Evolutionary conservation across 1,284 basidiomycete species (phyloP), one percentile per base, ranked within the genome.

Genomic region (Cutaneotrichosporon spelunceum): DNA sequence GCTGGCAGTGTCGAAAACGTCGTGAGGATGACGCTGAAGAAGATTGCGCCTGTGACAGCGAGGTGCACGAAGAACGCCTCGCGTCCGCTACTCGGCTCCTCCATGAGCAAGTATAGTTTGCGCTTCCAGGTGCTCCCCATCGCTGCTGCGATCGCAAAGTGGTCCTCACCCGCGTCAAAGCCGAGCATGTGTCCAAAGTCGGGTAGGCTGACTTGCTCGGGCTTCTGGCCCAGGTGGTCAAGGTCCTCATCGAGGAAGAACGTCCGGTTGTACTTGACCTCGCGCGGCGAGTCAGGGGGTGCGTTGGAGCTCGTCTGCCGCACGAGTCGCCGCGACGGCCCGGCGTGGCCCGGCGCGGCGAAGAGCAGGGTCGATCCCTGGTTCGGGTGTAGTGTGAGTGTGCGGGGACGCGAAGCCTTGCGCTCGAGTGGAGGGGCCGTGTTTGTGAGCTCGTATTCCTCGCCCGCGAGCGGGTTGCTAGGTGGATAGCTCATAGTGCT

Each of bases 1-100:
- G 86, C 84, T 0, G 90, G 90, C 8, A 94, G 85, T 0, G 91
- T 94, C 71, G 93, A 91, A 23, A 93, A 79, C 1, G 91, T 84
- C 0, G 91, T 94, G 33, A 94, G 84, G 36, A 91, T 69, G 0
- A 90, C 90, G 24, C 89, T 90, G 65, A 79, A 78, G 10, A 80
- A 56, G 60, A 80, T 80, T 2, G 70, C 68, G 2, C 74, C 74
- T 0, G 78, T 80, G 16, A 76, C 73, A 9, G 68, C 56, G 36
- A 77, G 67, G 68, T 80, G 79, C 4, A 80, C 66, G 45, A 71
- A 71, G 61, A 80, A 78, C 10, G 78, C 78, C 60, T 79, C 78
- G 21, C 75, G 63, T 2, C 73, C 70, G 39, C 72, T 74, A 29
- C 69, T 71, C 2, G 78, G 78, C 54, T 78, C 78, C 58, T 79